Evolutionary conservation across 1,284 basidiomycete genomes (phyloP).

Genomic region (Sporisorium reilianum): DNA sequence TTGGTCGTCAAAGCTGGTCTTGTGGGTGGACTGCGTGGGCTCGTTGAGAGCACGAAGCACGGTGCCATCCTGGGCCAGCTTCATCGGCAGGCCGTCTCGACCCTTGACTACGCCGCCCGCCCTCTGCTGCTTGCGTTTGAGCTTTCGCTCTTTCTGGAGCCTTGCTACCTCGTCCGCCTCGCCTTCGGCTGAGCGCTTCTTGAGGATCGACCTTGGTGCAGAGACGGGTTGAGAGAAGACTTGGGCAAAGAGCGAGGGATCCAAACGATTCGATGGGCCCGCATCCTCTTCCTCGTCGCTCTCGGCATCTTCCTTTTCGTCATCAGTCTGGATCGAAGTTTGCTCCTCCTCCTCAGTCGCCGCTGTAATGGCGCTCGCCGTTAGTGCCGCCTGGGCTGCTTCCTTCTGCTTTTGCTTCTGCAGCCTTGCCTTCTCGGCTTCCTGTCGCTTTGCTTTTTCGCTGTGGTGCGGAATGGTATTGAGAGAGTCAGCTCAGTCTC

Average conservation of each 20-base stretch:
- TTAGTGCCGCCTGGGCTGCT: neutral
- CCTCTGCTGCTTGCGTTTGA: constrained; percentile 33
- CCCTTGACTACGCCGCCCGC: constrained; percentile 50
- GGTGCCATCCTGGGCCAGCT: constrained; percentile 49
- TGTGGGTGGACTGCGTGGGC: constrained; percentile 10
- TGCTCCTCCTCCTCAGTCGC: neutral
- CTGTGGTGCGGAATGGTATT: no score
- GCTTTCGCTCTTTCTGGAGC: constrained; percentile 18
- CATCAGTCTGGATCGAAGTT: neutral
- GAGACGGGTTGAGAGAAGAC: constrained; percentile 48
- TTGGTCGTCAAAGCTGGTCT: constrained; percentile 46
- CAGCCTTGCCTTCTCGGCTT: constrained; percentile 28
- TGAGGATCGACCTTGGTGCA: constrained; percentile 46
- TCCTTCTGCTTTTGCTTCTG: constrained; percentile 32
- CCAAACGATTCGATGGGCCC: constrained; percentile 37
- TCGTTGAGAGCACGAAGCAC: constrained; percentile 46
- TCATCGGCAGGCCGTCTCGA: constrained; percentile 57
- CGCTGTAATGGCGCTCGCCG: neutral
- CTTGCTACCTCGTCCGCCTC: constrained; percentile 31
- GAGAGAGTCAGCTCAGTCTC: no score
- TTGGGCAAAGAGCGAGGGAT: constrained; percentile 60
- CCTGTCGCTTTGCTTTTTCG: constrained; percentile 41
- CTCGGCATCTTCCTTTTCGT: neutral
- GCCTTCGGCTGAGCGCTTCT: constrained; percentile 41
- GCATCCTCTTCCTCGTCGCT: constrained; percentile 23